Evolutionary conservation across 1,139 yeast genomes (phyloP), one percentile per base, ranked within the genome.

Genomic region (Debaryomyces robertsiae): DNA sequence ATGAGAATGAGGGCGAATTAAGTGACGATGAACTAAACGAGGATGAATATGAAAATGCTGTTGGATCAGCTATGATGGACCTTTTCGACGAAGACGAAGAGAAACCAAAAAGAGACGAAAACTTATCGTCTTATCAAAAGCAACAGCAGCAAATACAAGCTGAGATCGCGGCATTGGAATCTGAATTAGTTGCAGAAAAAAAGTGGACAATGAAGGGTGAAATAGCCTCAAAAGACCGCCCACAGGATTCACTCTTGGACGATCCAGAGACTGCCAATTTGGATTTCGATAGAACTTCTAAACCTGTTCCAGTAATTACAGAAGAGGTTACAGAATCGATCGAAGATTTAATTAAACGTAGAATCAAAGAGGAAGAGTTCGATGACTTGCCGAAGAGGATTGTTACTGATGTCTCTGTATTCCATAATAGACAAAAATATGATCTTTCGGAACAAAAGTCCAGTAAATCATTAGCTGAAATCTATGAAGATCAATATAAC

Each of bases 191-290:
- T 19, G 93, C 90, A 1, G 93, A 86, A 46, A 93, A 93, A 69
- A 83, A 83, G 55, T 93, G 98, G 98, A 82, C 95, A 6, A 76
- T 91, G 76, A 85, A 83, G 58, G 98, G 98, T 63, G 98, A 93
- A 65, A 90, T 89, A 2, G 77, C 79, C 39, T 87, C 91, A 1
- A 79, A 75, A 47, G 88, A 84, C 50, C 78, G 98, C 57, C 96
- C 96, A 3, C 70, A 73, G 37, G 96, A 93, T 63, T 84, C 98
- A 1, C 69, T 93, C 28, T 58, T 73, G 44, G 73, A 68, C 42
- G 76, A 71, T 45, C 61, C 66, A 6, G 75, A 67, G 40, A 48
- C 65, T 2, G 54, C 57, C n/a, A 61, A 49, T 32, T 61, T 73
- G 38, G 72, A 68, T 40, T 73, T 73, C 42, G 78, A 73, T 48